A percentile compares a stretch with the other conserved stretches of the same genome.
These are phyloP conservation scores for Thelonectria discophora DNA, from an alignment of 2,329 filamentous ascomycete genomes.

Conservation along the genomic window DNA sequence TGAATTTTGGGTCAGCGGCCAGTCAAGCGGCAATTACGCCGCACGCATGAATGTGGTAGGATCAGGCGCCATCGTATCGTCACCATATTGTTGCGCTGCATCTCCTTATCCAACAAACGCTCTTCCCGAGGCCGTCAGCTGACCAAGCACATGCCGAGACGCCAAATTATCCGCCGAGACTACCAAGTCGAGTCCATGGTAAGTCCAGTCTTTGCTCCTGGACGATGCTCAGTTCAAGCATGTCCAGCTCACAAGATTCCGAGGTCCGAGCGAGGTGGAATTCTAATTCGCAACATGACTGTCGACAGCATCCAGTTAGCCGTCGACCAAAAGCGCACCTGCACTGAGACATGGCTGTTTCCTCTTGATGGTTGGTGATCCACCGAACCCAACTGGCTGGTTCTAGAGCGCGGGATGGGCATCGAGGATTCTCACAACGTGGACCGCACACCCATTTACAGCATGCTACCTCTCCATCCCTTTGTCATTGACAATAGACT, in stretches of 20 bases:
- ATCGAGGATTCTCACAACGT: constrained; percentile 6
- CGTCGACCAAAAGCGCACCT: constrained; percentile 5
- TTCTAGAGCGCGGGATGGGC: constrained; percentile 15
- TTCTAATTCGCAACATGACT: constrained; percentile 3
- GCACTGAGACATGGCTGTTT: constrained; percentile 14
- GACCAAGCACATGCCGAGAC: background rate
- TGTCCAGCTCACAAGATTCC: no score
- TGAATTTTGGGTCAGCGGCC: background rate
- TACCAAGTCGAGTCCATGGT: background rate
- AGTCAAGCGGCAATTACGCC: background rate
- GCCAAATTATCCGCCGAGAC: background rate
- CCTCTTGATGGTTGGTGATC: constrained; percentile 7
- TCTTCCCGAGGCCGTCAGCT: background rate
- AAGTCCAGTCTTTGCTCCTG: constrained; percentile 1
- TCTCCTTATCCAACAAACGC: constrained; percentile 2
- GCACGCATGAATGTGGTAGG: background rate
- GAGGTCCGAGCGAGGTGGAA: constrained; percentile 11
- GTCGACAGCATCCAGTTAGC: constrained; percentile 3
- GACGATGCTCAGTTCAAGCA: background rate
- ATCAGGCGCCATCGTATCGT: constrained; percentile 11
- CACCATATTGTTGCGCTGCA: background rate
- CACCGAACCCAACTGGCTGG: constrained; percentile 3
- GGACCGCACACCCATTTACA: constrained; percentile 7
- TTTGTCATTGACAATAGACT: constrained; percentile 4
- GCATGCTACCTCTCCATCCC: constrained; percentile 6